Evolutionary conservation across 2,329 filamentous ascomycete species (phyloP), one percentile per base, ranked within the genome.

Genomic region (Fusarium agapanthi): DNA sequence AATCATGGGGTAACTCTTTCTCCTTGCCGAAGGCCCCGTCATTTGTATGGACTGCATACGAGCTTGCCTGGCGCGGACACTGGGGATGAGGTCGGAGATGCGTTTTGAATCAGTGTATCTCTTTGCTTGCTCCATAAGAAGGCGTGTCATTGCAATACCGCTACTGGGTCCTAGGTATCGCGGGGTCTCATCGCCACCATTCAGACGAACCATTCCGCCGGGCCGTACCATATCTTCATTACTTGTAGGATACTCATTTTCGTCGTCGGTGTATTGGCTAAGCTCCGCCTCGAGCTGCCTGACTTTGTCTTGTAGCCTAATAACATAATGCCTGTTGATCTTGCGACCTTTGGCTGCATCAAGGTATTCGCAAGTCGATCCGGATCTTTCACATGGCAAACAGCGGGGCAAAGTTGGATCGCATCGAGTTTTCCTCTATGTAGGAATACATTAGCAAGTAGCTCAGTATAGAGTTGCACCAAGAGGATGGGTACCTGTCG

Each of bases 41-140:
- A 87, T 86, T 64, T 87, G 85, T 47, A 90, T 85, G 26, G 83
- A 94, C 85, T 85, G 92, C 88, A 88, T 84, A 34, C 84, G 84
- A 48, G 85, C 84, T 51, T 85, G 81, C 59, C 83, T 90, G 79
- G 81, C 90, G 81, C 83, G 90, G 79, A 88, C 84, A 61, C 95
- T 92, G 7, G 95, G 94, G 37, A 98, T 93, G 55, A 98, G 91
- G 75, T 98, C 95, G 65, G 94, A 95, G 80, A 98, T 98, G 73
- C 92, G 94, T 81, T 95, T 93, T 10, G 94, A 92, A 77, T 96
- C 93, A 32, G 95, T 97, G 78, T 95, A 97, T 71, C 95, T 92
- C 83, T 97, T 98, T 59, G 95, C 95, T 82, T 97, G 91, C 80
- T 98, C 95, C 93, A 99, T 98, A 16, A 99, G 91, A 75, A 98